Base-by-base conservation (phyloP, 805 yeast species). In the Saturnispora silvae region DNA sequence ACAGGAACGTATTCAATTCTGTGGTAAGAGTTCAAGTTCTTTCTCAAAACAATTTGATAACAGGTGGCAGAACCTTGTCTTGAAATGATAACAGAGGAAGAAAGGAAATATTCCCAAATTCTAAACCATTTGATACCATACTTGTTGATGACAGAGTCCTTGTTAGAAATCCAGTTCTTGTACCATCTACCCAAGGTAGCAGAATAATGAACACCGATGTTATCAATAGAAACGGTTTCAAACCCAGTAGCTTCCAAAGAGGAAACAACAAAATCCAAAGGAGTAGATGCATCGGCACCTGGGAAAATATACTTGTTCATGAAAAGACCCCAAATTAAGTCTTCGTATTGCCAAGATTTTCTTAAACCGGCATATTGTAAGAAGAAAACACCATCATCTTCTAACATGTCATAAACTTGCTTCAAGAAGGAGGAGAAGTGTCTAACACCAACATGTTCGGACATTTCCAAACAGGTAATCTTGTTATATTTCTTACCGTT, bases 261-360 rank as follows among this genome's bases (percentile, higher is more conserved):
- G 45, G 80, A 72, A 43, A 77, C 67, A 45, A 84, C 89, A 54
- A 82, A 86, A 42, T 84, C 84, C 50, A 86, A 71, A 27, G 96
- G 96, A 40, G 96, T 86, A 5, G 94, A 83, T 33, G 95, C 95
- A 64, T 85, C 96, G 36, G 95, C 95, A 63, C 96, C 96, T 31
- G 96, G 95, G 84, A 85, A 85, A 57, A 85, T 80, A 63, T 83
- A 85, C 68, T 83, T 85, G 75, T 86, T 85, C 95, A 85, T 86
- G 63, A 85, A 85, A 57, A 86, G 68, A 51, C 96, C 96, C 96
- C 95, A 85, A 61, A 76, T 68, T 53, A 85, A 70, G 60, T 85
- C 96, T 65, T 85, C 95, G 62, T 83, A 85, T 65, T 85, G 95
- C 96, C 95, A 85, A 41, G 72, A 67, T 65, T 85, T 86, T 67